Evolutionary conservation across 2,329 filamentous ascomycete species (phyloP), one percentile per base, ranked within the genome.

Genomic region (Anisogramma anomala): DNA sequence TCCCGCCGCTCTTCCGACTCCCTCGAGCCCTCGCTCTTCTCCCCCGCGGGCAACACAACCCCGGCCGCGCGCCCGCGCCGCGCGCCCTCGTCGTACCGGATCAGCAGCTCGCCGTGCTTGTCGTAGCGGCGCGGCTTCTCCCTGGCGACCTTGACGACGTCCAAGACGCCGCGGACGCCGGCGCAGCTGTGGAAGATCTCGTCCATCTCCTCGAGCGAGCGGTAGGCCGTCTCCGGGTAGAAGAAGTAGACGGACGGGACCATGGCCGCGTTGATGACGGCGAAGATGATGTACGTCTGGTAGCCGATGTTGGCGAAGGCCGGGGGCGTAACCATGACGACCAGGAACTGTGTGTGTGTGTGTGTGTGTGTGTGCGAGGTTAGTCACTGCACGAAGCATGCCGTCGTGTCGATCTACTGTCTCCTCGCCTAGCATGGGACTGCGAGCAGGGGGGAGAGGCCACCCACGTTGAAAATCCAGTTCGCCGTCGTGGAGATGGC

Each of bases 201-300:
- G 51, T 81, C 77, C 70, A 82, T 80, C 54, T 81, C 77, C 55
- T 82, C 77, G 14, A 82, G 66, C 1, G 70, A 74, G 27, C 76
- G 67, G 52, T 74, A 74, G 1, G 72, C 72, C 6, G 77, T 81
- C 57, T 81, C 77, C 1, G 77, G 77, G 57, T 74, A 79, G 62
- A 77, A 77, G 57, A 74, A 72, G 56, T 75, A 78, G 25, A 75
- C 63, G 3, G 59, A 62, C 0, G 74, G 73, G 0, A 77, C 65
- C 54, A 77, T 76, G 50, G 71, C 62, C 48, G 69, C 67, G 55
- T 80, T 80, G 60, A 81, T 77, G 36, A 76, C 67, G 9, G 77
- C 77, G 52, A 82, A 82, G 48, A 82, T 72, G 50, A 74, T 71
- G 56, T 81, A 80, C 0, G 76, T 79, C 50, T 73, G 63, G 59